Evolutionary conservation across 352 stramenopile genomes (phyloP), one percentile per base, ranked within the genome.

Genomic region (Phytophthora nicotianae): DNA sequence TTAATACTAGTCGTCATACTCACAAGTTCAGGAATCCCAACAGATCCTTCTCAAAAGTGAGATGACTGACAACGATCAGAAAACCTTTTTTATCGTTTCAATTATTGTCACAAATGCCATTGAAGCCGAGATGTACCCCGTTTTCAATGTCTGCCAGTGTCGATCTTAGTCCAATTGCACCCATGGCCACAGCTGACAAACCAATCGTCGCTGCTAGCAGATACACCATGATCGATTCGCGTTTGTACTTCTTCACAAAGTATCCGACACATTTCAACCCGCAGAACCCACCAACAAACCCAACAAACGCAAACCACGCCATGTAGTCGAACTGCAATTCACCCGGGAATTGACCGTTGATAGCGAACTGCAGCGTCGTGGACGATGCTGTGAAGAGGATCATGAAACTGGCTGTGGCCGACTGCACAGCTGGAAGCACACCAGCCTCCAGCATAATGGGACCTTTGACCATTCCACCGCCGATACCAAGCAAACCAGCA

Each of bases 391-490:
- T 93, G 66, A 89, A 93, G 14, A 93, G 57, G 45, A 93, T 92
- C 85, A 93, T 93, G 69, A 83, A 93, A 51, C 95, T 97, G 17
- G 91, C 93, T 0, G 95, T 98, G 16, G 93, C 95, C 0, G 86
- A 93, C n/a, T 96, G 86, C 17, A 93, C 81, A 1, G 74, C 64
- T 7, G 84, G 84, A 16, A 98, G 70, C n/a, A 99, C 86, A 11
- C 96, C 96, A 78, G 98, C 98, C 21, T 98, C 90, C 2, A 99
- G 83, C 96, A 99, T 98, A 33, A 99, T 85, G 0, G 96, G 96
- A 0, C 96, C 96, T 60, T 98, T 98, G 19, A 99, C 90, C 74
- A 99, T 98, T 24, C 96, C 96, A 21, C 96, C 97, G 19, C 96
- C 96, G 19, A 99, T 91, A 9, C 97, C 97, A 41, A 99, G 89